Evolutionary conservation across 2,329 filamentous ascomycete genomes (phyloP).

Genomic region (Fusarium duplospermum): DNA sequence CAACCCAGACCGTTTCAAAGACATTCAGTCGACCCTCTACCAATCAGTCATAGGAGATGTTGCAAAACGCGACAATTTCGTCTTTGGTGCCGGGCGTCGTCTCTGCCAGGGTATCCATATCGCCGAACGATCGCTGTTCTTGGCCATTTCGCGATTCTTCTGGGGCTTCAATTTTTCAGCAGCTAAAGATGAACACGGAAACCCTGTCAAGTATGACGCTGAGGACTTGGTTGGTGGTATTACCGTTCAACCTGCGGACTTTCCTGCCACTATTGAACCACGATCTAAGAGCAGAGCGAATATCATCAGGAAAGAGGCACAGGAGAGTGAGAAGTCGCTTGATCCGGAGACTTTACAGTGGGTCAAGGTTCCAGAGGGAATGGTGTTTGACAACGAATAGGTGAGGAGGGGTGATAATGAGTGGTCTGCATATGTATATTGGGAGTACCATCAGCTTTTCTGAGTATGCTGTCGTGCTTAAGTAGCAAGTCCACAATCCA

Average conservation of each 20-base stretch:
- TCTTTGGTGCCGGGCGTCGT: not conserved
- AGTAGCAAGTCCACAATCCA: too few relatives aligned
- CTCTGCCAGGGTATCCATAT: not conserved
- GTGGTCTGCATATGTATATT: not conserved
- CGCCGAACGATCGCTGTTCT: not conserved
- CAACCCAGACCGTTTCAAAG: not conserved
- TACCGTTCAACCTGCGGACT: not conserved
- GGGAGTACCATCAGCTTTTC: too few relatives aligned
- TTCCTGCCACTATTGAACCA: not conserved
- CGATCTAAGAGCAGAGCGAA: not conserved
- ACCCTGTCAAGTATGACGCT: not conserved
- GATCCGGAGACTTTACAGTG: not conserved
- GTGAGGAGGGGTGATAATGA: rapidly evolving
- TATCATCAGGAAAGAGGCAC: not conserved
- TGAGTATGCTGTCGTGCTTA: too few relatives aligned
- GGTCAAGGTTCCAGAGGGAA: not conserved
- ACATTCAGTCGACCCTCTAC: not conserved
- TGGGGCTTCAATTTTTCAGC: not conserved
- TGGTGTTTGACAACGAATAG: not conserved
- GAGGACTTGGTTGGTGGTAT: not conserved
- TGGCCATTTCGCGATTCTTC: not conserved
- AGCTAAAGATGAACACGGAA: not conserved
- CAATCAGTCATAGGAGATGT: not conserved
- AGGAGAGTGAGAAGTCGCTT: not conserved
- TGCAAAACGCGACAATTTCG: not conserved